Percentiles rank a stretch among this genome's conserved stretches.
Conservation (phyloP, 305 asterid genomes). For the Plantago rigida region DNA sequence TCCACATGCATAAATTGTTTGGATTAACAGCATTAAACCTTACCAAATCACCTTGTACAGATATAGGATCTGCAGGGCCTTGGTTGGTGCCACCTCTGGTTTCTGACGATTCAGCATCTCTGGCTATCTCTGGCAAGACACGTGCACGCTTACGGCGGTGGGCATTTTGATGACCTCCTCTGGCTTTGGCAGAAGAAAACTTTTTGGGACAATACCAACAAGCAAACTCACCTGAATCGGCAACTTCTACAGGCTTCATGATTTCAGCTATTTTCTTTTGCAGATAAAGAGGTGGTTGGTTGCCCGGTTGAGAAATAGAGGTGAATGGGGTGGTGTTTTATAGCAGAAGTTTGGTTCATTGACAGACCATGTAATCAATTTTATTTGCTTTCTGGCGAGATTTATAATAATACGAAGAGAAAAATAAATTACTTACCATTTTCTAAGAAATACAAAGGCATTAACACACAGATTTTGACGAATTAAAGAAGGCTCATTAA, state of each 20-base stretch:
- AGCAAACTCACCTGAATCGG: conserved; percentile 38
- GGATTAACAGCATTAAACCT: not conserved
- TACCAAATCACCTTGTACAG: not conserved
- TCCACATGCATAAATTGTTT: not conserved
- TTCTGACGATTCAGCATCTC: not conserved
- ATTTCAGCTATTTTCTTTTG: too few relatives aligned
- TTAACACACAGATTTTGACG: too few relatives aligned
- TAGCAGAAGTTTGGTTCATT: too few relatives aligned
- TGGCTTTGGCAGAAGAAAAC: conserved; percentile 46
- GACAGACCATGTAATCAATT: too few relatives aligned
- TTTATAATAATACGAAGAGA: too few relatives aligned
- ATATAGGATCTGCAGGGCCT: not conserved
- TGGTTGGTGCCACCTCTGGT: not conserved
- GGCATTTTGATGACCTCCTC: conserved; percentile 55
- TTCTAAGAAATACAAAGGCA: too few relatives aligned
- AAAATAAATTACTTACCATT: too few relatives aligned
- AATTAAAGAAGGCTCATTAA: too few relatives aligned
- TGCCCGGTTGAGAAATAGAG: too few relatives aligned
- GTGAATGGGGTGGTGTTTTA: too few relatives aligned
- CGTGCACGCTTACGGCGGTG: conserved; percentile 36
- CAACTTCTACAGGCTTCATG: conserved; percentile 1
- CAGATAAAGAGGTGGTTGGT: too few relatives aligned
- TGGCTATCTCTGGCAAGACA: conserved; percentile 24
- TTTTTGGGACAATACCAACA: conserved; percentile 47
- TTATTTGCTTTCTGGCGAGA: too few relatives aligned